Conservation (phyloP, 2,329 filamentous ascomycete genomes). For the Ophiostoma triangulosporum region DNA sequence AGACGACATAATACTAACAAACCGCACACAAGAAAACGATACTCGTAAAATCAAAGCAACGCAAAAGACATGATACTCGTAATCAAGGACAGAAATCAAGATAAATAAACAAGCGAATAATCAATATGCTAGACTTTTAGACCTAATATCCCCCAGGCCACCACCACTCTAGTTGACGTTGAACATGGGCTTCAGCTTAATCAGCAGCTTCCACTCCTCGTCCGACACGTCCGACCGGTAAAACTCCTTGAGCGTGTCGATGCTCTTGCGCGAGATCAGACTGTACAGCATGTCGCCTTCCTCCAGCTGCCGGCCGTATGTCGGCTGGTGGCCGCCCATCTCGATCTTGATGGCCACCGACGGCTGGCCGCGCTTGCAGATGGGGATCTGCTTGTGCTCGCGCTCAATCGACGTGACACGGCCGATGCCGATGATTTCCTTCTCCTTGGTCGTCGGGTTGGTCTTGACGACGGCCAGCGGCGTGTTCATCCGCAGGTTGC, state of each 20-base stretch:
- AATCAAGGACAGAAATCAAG: neutral
- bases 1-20: no score
- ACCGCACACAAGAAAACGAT: neutral
- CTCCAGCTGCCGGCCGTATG: conserved; percentile 89
- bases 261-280: conserved; percentile 72
- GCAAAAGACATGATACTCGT: neutral
- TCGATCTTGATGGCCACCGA: conserved; percentile 97
- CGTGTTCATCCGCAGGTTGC: conserved; percentile 72
- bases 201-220: conserved; percentile 90
- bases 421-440: conserved; percentile 73
- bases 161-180: conserved; percentile 52
- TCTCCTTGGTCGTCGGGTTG: conserved; percentile 63
- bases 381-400: conserved; percentile 85
- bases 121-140: neutral
- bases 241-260: conserved; percentile 92
- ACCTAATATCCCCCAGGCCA: neutral
- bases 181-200: conserved; percentile 89
- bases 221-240: conserved; percentile 77
- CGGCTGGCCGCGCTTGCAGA: conserved; percentile 95
- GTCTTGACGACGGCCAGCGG: conserved; percentile 78
- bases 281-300: conserved; percentile 83
- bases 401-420: conserved; percentile 96
- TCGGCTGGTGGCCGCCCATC: conserved; percentile 77
- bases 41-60: neutral
- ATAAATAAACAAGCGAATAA: neutral